Evolutionary conservation across 331 rosid genomes (phyloP).

Genomic region (Rhamnella rubrinervis): DNA sequence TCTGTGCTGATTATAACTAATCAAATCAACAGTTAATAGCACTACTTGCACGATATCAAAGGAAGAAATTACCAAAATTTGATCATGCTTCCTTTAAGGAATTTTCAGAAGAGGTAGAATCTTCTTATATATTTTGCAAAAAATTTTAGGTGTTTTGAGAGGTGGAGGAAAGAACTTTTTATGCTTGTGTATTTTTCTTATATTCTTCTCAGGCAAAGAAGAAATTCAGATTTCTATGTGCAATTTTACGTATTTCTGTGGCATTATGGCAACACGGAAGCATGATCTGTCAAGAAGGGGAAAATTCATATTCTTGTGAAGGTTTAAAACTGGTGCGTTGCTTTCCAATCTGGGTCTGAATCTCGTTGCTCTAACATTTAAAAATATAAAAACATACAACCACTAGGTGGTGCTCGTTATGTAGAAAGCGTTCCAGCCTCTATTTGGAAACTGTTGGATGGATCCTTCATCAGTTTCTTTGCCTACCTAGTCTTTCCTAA

Average conservation of each 20-base stretch:
- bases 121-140: background rate
- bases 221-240: constrained; percentile 39
- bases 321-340: constrained; percentile 24
- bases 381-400: background rate
- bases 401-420: background rate
- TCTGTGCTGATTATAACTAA: constrained; percentile 5
- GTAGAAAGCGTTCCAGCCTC: background rate
- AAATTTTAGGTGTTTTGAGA: background rate
- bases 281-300: constrained; percentile 8
- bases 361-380: background rate
- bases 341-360: background rate
- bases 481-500: background rate
- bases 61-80: constrained; percentile 37
- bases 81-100: constrained; percentile 22
- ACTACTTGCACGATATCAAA: constrained; percentile 35
- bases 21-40: constrained; percentile 33
- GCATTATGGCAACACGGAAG: constrained; percentile 24
- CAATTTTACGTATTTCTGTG: constrained; percentile 32
- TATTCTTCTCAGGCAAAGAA: constrained; percentile 22
- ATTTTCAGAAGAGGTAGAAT: constrained; percentile 27
- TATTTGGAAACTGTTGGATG: background rate
- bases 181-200: background rate
- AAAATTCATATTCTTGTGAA: constrained; percentile 14
- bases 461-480: background rate
- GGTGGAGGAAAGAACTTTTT: background rate